Percentiles rank a stretch among this genome's conserved stretches.
Conservation (phyloP, 208 protist species). For the Acanthamoeba healyi region DNA sequence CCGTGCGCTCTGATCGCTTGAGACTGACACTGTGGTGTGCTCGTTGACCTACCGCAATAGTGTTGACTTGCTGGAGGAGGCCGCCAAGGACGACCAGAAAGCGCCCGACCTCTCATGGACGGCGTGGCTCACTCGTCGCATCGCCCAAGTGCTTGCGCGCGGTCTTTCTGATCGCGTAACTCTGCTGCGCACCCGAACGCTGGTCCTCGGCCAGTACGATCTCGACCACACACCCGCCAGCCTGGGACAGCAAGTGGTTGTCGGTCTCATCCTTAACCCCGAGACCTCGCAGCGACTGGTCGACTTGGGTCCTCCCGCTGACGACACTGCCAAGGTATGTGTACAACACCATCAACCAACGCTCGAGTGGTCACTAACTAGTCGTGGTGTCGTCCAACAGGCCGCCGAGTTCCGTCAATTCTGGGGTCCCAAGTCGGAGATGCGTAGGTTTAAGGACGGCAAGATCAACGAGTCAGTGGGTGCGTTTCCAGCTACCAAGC, state of each 20-base stretch:
- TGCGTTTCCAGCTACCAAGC: not conserved
- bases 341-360: too few species aligned
- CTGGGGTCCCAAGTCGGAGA: conserved; percentile 65
- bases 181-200: conserved; percentile 10
- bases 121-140: conserved; percentile 17
- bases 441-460: conserved; percentile 69
- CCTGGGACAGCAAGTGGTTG: not conserved
- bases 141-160: not conserved
- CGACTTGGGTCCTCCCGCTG: conserved; percentile 70
- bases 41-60: not conserved
- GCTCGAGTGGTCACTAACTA: not conserved
- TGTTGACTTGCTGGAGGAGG: not conserved
- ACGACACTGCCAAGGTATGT: conserved; percentile 33
- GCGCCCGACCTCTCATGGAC: not conserved
- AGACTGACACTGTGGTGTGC: not conserved
- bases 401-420: conserved; percentile 70
- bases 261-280: conserved; percentile 66
- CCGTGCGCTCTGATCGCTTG: too few species aligned
- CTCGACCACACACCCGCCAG: not conserved
- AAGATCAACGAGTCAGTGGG: conserved; percentile 62
- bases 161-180: conserved; percentile 14
- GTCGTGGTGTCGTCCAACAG: not conserved
- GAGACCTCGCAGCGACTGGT: conserved; percentile 31
- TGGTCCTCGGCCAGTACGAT: conserved; percentile 43
- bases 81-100: not conserved